A percentile compares a stretch with the other conserved stretches of the same genome.
phyloP scores from a whole-genome alignment of 345 rosid genomes.

The Mangifera indica region DNA sequence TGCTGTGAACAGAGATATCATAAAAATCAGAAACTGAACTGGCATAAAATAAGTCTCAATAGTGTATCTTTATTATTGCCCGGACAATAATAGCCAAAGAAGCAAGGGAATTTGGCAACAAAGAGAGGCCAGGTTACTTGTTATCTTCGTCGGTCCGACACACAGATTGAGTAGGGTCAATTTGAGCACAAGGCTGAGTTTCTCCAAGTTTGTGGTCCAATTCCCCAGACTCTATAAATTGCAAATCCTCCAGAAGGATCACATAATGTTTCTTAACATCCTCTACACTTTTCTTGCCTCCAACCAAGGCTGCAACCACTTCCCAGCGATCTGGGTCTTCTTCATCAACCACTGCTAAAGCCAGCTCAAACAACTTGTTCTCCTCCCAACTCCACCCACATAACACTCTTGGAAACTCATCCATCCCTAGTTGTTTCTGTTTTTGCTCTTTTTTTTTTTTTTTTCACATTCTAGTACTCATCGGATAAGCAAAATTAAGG shows the following conservation, averaged over 20 bases:
- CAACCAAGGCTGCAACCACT: conserved; percentile 61
- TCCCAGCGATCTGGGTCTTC: conserved; percentile 59
- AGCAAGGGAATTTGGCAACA: neutral
- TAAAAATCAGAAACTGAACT: conserved; percentile 1
- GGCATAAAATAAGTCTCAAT: conserved; percentile 1
- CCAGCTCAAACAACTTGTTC: conserved; percentile 71
- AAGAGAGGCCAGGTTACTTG: conserved; percentile 41
- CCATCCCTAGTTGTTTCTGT: conserved; percentile 28
- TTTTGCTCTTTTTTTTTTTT: too few species aligned
- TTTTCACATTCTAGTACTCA: conserved; percentile 37
- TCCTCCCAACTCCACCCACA: conserved; percentile 80
- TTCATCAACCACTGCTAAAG: conserved; percentile 65
- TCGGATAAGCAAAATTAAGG: conserved; percentile 11
- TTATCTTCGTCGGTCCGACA: conserved; percentile 57
- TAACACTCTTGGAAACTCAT: conserved; percentile 27
- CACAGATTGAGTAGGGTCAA: conserved; percentile 33
- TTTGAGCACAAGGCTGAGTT: conserved; percentile 36
- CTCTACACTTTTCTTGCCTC: conserved; percentile 57
- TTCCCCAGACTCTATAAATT: conserved; percentile 59
- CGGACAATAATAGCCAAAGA: neutral
- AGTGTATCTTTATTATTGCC: too few species aligned
- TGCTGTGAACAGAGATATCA: conserved; percentile 29
- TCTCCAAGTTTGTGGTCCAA: conserved; percentile 48
- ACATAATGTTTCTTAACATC: conserved; percentile 60
- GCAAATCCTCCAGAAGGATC: conserved; percentile 59